phyloP scores from a whole-genome alignment of 495 filamentous ascomycete species.

The Margaritispora aquatica region DNA sequence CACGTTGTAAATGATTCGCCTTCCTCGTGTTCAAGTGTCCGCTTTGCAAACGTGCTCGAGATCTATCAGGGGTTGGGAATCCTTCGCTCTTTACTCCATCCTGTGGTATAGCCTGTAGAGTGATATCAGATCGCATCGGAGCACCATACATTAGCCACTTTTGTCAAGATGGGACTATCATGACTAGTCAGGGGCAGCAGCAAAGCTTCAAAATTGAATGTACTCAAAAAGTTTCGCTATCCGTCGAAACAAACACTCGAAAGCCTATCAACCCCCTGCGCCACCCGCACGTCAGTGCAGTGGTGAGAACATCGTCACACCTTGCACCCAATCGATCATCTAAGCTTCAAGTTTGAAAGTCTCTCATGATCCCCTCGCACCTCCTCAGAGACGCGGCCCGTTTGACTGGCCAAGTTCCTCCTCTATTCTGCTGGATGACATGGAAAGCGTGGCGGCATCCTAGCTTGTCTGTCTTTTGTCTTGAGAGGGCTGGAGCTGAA shows the following conservation, averaged over 20 bases:
- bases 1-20: neutral
- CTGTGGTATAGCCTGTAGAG: neutral
- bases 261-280: constrained; percentile 18
- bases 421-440: constrained; percentile 1
- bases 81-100: neutral
- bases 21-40: no score
- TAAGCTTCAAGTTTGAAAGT: constrained; percentile 15
- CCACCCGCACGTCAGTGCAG: constrained; percentile 13
- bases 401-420: constrained; percentile 10
- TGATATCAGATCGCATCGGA: neutral
- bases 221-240: constrained; percentile 12
- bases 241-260: constrained; percentile 18
- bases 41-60: no score
- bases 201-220: neutral
- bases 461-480: neutral
- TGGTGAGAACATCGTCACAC: constrained; percentile 3
- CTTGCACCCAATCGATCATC: constrained; percentile 16
- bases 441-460: neutral
- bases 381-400: neutral
- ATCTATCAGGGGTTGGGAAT: neutral
- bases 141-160: no score
- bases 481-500: neutral
- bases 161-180: neutral
- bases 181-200: constrained; percentile 19
- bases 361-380: no score